These are phyloP conservation scores for Przewalskia tangutica DNA, from an alignment of 257 asterid species.

Conservation along the genomic window DNA sequence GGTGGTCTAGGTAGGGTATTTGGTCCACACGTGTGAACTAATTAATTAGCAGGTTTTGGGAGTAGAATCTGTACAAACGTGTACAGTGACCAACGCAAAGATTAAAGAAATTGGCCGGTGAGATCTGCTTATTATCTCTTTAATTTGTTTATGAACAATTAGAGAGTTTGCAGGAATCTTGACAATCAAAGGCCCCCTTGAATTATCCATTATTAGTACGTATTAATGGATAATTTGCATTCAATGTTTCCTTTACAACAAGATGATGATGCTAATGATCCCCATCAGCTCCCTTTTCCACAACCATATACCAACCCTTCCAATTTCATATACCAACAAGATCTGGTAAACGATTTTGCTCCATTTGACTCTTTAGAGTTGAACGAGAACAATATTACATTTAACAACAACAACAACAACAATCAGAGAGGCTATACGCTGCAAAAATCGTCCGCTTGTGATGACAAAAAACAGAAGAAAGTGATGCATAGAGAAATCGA, in stretches of 20 bases:
- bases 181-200: background rate
- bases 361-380: background rate
- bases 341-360: background rate
- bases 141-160: background rate
- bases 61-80: background rate
- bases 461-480: constrained; percentile 13
- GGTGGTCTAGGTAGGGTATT: background rate
- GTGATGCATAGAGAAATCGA: constrained; percentile 34
- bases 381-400: background rate
- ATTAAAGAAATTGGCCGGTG: background rate
- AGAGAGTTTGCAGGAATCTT: background rate
- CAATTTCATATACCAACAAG: background rate
- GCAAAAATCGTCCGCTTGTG: background rate
- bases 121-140: background rate
- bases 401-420: background rate
- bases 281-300: background rate
- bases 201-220: background rate
- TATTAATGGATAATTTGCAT: constrained; percentile 5
- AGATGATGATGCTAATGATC: background rate
- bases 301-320: background rate
- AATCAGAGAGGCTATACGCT: too few relatives aligned
- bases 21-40: background rate
- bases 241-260: constrained; percentile 3
- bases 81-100: too few relatives aligned
- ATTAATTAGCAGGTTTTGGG: too few relatives aligned